Evolutionary conservation across 2,329 filamentous ascomycete genomes (phyloP), one percentile per base, ranked within the genome.

Genomic region (Aureobasidium namibiae): DNA sequence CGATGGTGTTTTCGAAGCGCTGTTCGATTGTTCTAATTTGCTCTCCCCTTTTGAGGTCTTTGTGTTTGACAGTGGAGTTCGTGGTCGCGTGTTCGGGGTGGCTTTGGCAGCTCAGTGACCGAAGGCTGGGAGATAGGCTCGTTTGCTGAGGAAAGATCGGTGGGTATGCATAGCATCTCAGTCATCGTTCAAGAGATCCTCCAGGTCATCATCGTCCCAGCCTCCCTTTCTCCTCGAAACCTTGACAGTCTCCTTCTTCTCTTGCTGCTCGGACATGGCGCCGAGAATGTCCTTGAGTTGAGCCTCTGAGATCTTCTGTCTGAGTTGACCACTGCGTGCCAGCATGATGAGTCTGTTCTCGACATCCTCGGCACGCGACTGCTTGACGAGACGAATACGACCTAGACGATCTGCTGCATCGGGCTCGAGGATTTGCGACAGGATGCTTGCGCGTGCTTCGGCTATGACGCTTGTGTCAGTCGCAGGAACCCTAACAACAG

Each of bases 361-460:
- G 60, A 99, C 84, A 69, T 96, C 91, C 62, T 82, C 83, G 36
- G 94, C 94, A 68, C 94, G 89, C 67, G 87, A 86, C 72, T 92
- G 90, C 76, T 97, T 97, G 70, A 99, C 94, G 62, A 99, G 85
- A 34, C 92, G 88, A 76, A 99, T 97, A 65, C 94, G 90, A 60
- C 90, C 90, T 1, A 99, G 82, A 14, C 94, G 89, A 76, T 99
- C 94, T 62, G 90, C 89, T 18, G 94, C 94, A 70, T 92, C 90
- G 65, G 94, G 94, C 68, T 92, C 87, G 63, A 99, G 89, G 78
- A 99, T 97, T 75, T 97, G 94, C 67, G 82, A 83, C 63, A 99
- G 86, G 67, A 96, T 88, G 61, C 83, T 81, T 67, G 85, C 78
- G 61, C 90, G 88, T 39, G 87, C 86, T 72, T 92, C 89, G 64